Evolutionary conservation across 2,329 filamentous ascomycete genomes (phyloP), one percentile per base, ranked within the genome.

Genomic region (Monilinia vaccinii-corymbosi): DNA sequence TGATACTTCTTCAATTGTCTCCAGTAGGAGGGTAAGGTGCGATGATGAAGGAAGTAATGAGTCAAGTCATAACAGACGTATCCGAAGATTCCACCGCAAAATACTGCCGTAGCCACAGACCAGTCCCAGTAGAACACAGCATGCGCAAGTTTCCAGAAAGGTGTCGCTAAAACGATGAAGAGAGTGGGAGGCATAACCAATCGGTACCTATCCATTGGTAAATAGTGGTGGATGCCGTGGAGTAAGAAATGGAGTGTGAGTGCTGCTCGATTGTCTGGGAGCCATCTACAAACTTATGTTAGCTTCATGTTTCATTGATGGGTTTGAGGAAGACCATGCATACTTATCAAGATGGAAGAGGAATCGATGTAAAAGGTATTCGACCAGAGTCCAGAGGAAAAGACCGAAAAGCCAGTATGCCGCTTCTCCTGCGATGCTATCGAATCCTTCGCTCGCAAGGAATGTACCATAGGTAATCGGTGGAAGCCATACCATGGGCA

Each of bases 181-280:
- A 99, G 79, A 0, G 90, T 83, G 0, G 94, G 94, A 1, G 94
- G 94, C 94, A 99, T 97, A 65, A 99, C 94, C 11, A 99, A 86
- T 62, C 94, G 87, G 70, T 96, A 93, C 71, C 87, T 93, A 77
- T 99, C 94, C 94, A 99, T 97, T n/a, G 94, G 94, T 5, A 99
- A 82, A 75, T 97, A 99, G 75, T 99, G 94, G 72, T 99, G 94
- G 64, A 99, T 90, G 64, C 94, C 94, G 70, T 99, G 94, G 31
- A 99, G 88, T 45, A 97, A 77, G 76, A 99, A 99, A 73, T 99
- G 94, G 23, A 87, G 68, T 0, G 91, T 96, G 61, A 99, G 79
- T 65, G 83, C 87, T n/a, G 89, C 86, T 59, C 91, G 83, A 73
- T 97, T 96, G 73, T 99, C 90, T 0, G 94, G 94, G 13, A 99